Evolutionary conservation across 2,329 filamentous ascomycete genomes (phyloP).

Genomic region (Fusarium avenaceum): DNA sequence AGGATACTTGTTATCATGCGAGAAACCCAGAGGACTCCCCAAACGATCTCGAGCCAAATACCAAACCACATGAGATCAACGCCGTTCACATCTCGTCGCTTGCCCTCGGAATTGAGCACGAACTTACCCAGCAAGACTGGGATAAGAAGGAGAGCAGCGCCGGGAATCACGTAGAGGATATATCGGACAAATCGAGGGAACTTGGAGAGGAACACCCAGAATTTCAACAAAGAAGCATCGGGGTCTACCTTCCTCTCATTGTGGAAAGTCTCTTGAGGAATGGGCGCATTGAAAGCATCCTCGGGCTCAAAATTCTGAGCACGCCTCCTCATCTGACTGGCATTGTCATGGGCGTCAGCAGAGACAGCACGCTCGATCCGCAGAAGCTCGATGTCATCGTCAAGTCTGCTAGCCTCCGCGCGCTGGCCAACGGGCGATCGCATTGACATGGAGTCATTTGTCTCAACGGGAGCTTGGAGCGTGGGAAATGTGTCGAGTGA

Average conservation of each 20-base stretch:
- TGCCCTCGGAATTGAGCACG: constrained; percentile 53
- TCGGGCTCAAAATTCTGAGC: constrained; percentile 56
- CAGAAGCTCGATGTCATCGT: constrained; percentile 64
- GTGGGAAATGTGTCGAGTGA: constrained; percentile 52
- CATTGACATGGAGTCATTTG: constrained; percentile 38
- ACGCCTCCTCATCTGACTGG: constrained; percentile 48
- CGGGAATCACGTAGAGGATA: constrained; percentile 62
- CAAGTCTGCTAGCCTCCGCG: constrained; percentile 56
- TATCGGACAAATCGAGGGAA: constrained; percentile 66
- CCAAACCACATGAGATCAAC: constrained; percentile 90
- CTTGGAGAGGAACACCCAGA: constrained; percentile 62
- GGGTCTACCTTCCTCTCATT: constrained; percentile 51
- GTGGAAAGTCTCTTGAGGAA: constrained; percentile 45
- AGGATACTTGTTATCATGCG: constrained; percentile 67
- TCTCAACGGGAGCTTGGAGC: constrained; percentile 48
- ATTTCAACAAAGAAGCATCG: constrained; percentile 55
- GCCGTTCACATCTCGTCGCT: constrained; percentile 65
- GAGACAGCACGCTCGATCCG: constrained; percentile 63
- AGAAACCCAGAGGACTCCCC: constrained; percentile 89
- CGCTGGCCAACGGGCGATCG: constrained; percentile 50
- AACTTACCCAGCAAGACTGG: constrained; percentile 62
- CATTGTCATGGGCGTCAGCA: constrained; percentile 56
- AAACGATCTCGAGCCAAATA: constrained; percentile 94
- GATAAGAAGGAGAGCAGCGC: constrained; percentile 60
- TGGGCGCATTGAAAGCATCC: constrained; percentile 61